Percentiles rank a stretch among this genome's conserved stretches.
These are phyloP conservation scores for Umbelopsis vinacea DNA, from an alignment of 192 early-diverging fungal species.

Conservation along the genomic window DNA sequence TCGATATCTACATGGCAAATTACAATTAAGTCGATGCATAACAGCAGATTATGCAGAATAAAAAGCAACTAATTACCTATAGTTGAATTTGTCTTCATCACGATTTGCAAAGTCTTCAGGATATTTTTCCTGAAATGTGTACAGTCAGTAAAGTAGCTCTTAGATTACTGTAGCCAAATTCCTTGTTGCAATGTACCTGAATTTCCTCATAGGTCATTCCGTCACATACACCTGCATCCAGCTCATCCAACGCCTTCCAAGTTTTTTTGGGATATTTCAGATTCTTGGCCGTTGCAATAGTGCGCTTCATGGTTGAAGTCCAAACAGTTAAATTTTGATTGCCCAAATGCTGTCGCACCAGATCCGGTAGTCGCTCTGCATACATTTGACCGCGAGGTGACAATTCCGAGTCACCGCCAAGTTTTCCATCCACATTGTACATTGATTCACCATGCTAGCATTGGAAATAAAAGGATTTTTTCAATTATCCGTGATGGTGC, in stretches of 20 bases:
- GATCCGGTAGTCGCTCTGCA: constrained; percentile 78
- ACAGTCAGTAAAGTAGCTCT: neutral
- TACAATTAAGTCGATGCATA: neutral
- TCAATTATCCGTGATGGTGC: neutral
- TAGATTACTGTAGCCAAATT: neutral
- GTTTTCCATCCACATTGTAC: constrained; percentile 89
- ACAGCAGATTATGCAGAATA: neutral
- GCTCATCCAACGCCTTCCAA: constrained; percentile 98
- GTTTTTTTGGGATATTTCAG: constrained; percentile 88
- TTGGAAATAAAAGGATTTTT: constrained; percentile 35
- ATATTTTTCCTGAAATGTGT: constrained; percentile 61
- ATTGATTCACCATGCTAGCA: constrained; percentile 87
- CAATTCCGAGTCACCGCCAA: constrained; percentile 94
- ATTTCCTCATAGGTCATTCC: constrained; percentile 99
- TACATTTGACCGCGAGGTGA: constrained; percentile 88
- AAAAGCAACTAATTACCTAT: constrained; percentile 63
- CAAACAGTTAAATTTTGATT: constrained; percentile 85
- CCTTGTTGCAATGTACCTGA: constrained; percentile 51
- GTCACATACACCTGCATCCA: constrained; percentile 97
- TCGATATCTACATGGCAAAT: neutral
- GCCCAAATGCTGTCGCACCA: constrained; percentile 79
- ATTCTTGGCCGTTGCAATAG: constrained; percentile 84
- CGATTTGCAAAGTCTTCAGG: constrained; percentile 94
- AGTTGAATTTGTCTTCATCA: constrained; percentile 97
- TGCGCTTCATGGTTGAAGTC: constrained; percentile 96